Evolutionary conservation across 1,284 basidiomycete species (phyloP).

Genomic region (Trichosporon sp.): DNA sequence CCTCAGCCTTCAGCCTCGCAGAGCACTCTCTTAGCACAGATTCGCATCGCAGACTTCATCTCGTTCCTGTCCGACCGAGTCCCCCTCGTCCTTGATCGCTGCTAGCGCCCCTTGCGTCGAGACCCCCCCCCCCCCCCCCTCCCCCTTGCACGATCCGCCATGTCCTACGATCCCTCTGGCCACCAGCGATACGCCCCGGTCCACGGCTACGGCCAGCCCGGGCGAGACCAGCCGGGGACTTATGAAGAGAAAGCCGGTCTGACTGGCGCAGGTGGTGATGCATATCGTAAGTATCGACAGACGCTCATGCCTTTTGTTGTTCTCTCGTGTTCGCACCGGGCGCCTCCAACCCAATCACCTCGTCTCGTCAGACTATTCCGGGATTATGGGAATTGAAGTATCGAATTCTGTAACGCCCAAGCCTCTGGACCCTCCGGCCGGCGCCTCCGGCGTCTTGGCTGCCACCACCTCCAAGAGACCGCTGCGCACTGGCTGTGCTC

Average conservation of each 20-base stretch:
- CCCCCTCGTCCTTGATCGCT: too few species aligned
- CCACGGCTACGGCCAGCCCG: conserved; percentile 19
- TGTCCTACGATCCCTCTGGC: conserved; percentile 8
- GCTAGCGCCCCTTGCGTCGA: too few species aligned
- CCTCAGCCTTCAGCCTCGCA: not conserved
- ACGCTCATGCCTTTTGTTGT: not conserved
- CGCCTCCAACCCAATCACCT: not conserved
- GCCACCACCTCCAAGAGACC: not conserved
- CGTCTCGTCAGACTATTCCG: not conserved
- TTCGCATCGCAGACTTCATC: not conserved
- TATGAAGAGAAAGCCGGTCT: not conserved
- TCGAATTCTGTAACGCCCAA: not conserved
- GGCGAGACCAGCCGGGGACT: not conserved
- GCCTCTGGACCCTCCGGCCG: not conserved
- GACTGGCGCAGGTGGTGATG: not conserved
- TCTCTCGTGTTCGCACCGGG: not conserved
- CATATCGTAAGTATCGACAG: conserved; percentile 2
- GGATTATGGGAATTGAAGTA: not conserved
- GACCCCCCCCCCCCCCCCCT: not conserved
- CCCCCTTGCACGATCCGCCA: not conserved
- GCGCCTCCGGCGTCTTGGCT: not conserved
- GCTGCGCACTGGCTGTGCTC: not conserved
- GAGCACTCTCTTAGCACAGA: not conserved
- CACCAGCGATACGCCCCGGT: conserved; percentile 26
- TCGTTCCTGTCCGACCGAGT: not conserved